Conservation (phyloP, 352 stramenopile species). For the Halophytophthora batemanensis region DNA sequence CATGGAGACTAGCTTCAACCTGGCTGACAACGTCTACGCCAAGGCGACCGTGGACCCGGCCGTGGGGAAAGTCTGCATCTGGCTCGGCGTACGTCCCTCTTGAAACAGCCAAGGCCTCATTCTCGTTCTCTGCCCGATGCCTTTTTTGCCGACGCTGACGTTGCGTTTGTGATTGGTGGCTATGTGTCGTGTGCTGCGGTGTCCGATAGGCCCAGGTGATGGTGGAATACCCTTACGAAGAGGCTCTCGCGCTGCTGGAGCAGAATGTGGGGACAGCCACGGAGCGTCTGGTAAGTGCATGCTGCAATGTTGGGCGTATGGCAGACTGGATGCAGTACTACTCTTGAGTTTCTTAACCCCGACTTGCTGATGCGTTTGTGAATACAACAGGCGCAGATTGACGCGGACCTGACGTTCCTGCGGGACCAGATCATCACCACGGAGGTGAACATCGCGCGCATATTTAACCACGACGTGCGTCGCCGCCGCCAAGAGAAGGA, state of each 20-base stretch:
- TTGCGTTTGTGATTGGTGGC: background rate
- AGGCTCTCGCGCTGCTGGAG: slow-evolving; percentile 89
- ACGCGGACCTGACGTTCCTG: slow-evolving; percentile 92
- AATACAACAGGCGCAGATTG: slow-evolving; percentile 57
- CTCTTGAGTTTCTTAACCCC: no score
- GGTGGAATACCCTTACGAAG: slow-evolving; percentile 97
- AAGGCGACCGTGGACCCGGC: slow-evolving; percentile 91
- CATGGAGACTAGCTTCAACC: slow-evolving; percentile 91
- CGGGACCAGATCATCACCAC: slow-evolving; percentile 97
- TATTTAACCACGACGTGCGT: slow-evolving; percentile 97
- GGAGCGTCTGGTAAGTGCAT: slow-evolving; percentile 57
- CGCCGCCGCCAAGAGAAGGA: slow-evolving; percentile 79
- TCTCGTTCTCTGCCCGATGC: no score
- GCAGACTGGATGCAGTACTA: background rate
- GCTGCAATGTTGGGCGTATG: background rate
- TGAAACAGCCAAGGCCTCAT: background rate
- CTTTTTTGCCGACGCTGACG: background rate
- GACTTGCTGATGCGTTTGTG: slow-evolving; percentile 1
- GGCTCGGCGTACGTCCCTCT: slow-evolving; percentile 81
- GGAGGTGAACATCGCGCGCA: slow-evolving; percentile 96
- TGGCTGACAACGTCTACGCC: slow-evolving; percentile 95
- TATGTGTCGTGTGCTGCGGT: background rate
- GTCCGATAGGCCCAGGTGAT: slow-evolving; percentile 89
- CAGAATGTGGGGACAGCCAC: slow-evolving; percentile 66
- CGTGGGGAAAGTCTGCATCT: slow-evolving; percentile 94